Evolutionary conservation across 345 rosid species (phyloP), one percentile per base, ranked within the genome.

Genomic region (Sonneratia alba): DNA sequence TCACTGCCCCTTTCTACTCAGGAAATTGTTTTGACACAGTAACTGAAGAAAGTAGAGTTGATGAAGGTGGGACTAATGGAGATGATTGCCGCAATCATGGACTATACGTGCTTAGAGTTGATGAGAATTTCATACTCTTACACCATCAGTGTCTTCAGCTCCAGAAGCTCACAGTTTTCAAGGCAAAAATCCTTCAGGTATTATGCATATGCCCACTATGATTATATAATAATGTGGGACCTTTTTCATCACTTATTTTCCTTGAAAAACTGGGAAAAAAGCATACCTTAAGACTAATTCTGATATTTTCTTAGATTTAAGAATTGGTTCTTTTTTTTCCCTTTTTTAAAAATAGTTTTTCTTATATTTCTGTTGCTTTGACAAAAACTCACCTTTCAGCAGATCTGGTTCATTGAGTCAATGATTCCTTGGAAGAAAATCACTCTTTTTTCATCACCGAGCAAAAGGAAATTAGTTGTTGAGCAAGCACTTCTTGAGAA

Each of bases 161-260:
- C 83, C 81, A 1, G 53, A 70, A 48, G 61, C 68, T 70, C 57
- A 73, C 66, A 14, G 16, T n/a, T 22, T 64, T 38, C 68, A 66
- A 75, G 65, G 72, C 71, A 76, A 72, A 32, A 73, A 70, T 70
- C 70, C 68, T 38, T 77, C 86, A 81, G 93, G 96, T 91, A 76
- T 74, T 55, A 56, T 24, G 22, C 67, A 56, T 59, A 19, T 9
- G 13, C 65, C 70, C 27, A 68, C 32, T 38, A 21, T 43, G 3
- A 32, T 68, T 11, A 40, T 61, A 49, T 55, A 24, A 11, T 27
- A n/a, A 32, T 32, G 12, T 12, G 3, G 32, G 18, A 27, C 37
- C 38, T 62, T 3, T 24, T 62, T 32, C 19, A 34, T 62, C 11
- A 27, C 66, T 32, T 11, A 9, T 22, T 22, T 22, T 8, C 14